These are phyloP conservation scores for Groenewaldozyma auringiensis DNA, from an alignment of 1,139 yeast species.

Conservation along the genomic window DNA sequence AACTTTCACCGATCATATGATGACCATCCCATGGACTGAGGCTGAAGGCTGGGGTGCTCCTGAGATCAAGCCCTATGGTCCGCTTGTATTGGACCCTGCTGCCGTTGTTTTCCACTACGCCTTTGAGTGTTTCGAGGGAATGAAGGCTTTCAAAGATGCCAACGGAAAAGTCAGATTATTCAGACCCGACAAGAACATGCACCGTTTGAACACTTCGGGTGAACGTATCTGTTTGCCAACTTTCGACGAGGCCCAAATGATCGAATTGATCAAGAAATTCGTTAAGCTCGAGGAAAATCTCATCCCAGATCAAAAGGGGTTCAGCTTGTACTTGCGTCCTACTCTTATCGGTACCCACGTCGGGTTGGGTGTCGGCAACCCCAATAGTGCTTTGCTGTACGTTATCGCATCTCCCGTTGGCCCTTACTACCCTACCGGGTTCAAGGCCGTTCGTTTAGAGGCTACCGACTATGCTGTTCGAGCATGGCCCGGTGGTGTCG, in stretches of 20 bases:
- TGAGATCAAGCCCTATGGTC: slow-evolving; percentile 75
- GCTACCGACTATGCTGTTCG: slow-evolving; percentile 93
- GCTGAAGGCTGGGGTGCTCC: slow-evolving; percentile 82
- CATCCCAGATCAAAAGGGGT: slow-evolving; percentile 79
- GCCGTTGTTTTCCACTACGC: slow-evolving; percentile 89
- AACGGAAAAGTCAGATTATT: slow-evolving; percentile 66
- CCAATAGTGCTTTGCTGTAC: slow-evolving; percentile 70
- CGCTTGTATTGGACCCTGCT: slow-evolving; percentile 73
- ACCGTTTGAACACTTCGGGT: slow-evolving; percentile 81
- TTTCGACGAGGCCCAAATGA: slow-evolving; percentile 70
- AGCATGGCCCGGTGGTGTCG: slow-evolving; percentile 99
- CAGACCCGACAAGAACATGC: slow-evolving; percentile 89
- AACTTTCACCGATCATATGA: slow-evolving; percentile 83
- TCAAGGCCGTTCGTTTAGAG: slow-evolving; percentile 87
- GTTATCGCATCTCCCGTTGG: slow-evolving; percentile 95
- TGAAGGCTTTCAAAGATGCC: slow-evolving; percentile 76
- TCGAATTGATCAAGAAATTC: slow-evolving; percentile 65
- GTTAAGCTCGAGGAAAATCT: slow-evolving; percentile 64
- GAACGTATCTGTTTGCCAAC: slow-evolving; percentile 79
- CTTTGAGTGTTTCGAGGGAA: slow-evolving; percentile 91
- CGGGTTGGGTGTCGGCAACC: slow-evolving; percentile 75
- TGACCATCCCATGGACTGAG: slow-evolving; percentile 76
- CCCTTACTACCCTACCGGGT: slow-evolving; percentile 79
- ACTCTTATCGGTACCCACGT: slow-evolving; percentile 88
- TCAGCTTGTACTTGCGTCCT: slow-evolving; percentile 88